Conservation (phyloP, 768 basidiomycete genomes). For the Megacollybia marginata region DNA sequence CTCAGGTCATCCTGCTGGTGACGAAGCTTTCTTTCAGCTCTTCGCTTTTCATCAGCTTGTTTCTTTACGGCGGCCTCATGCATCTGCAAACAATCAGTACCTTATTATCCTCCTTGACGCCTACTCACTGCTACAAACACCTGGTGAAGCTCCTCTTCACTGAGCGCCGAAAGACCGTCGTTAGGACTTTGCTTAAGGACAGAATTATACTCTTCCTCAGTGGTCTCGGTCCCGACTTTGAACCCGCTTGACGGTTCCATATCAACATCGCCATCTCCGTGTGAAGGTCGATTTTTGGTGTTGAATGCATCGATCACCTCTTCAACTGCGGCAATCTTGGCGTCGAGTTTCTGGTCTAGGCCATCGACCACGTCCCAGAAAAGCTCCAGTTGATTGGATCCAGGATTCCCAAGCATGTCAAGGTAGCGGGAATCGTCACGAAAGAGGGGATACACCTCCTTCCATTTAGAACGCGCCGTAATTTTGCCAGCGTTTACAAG, state of each 20-base stretch:
- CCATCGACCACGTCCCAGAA: conserved; percentile 93
- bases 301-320: conserved; percentile 49
- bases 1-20: conserved; percentile 93
- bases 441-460: conserved; percentile 75
- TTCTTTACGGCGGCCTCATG: conserved; percentile 64
- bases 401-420: conserved; percentile 83
- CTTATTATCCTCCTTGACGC: background rate
- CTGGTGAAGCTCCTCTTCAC: conserved; percentile 42
- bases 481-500: conserved; percentile 62
- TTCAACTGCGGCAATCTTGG: conserved; percentile 64
- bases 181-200: conserved; percentile 53
- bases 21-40: conserved; percentile 75
- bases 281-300: conserved; percentile 25
- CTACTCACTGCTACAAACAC: conserved; percentile 58
- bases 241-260: conserved; percentile 25
- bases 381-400: conserved; percentile 91
- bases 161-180: conserved; percentile 38
- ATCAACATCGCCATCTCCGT: conserved; percentile 13
- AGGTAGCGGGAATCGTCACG: conserved; percentile 77
- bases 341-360: conserved; percentile 79
- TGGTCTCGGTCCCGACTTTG: conserved; percentile 47
- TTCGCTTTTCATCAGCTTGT: conserved; percentile 81
- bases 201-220: conserved; percentile 53
- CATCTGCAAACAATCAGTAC: conserved; percentile 38
- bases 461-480: conserved; percentile 86